Percentiles rank a stretch among this genome's conserved stretches.
Evolutionary conservation across 2,329 filamentous ascomycete genomes (phyloP).

Genomic region (Metarhizium sp.): DNA sequence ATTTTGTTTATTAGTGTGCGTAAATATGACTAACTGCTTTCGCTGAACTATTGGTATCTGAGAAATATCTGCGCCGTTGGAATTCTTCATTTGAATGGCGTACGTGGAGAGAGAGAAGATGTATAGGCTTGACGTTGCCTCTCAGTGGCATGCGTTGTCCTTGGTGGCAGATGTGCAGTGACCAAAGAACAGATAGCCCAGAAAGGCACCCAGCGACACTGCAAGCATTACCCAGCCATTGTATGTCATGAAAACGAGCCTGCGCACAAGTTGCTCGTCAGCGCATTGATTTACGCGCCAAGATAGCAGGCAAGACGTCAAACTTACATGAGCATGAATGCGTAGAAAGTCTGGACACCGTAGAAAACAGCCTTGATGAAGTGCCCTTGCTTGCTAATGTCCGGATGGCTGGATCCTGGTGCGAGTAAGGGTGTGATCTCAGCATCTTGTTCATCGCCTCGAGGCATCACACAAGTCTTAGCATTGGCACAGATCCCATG

Average conservation of each 20-base stretch:
- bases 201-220: slow-evolving; percentile 77
- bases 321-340: slow-evolving; percentile 96
- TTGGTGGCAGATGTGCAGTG: slow-evolving; percentile 62
- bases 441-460: slow-evolving; percentile 39
- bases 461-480: slow-evolving; percentile 16
- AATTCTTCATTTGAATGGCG: neutral
- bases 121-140: neutral
- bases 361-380: slow-evolving; percentile 77
- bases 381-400: slow-evolving; percentile 58
- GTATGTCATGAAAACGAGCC: slow-evolving; percentile 99
- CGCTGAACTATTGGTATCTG: too few species aligned
- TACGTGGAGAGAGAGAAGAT: neutral
- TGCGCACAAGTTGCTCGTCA: slow-evolving; percentile 24
- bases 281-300: neutral
- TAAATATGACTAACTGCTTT: neutral
- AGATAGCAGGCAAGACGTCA: neutral
- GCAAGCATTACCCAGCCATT: slow-evolving; percentile 97
- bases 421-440: slow-evolving; percentile 54
- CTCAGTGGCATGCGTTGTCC: slow-evolving; percentile 83
- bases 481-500: slow-evolving; percentile 17
- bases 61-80: too few species aligned
- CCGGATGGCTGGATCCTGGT: slow-evolving; percentile 62
- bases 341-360: slow-evolving; percentile 92
- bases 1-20: neutral
- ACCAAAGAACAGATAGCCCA: slow-evolving; percentile 80